phyloP scores from a whole-genome alignment of 139 green algal genomes.

The Chlorella sorokiniana region DNA sequence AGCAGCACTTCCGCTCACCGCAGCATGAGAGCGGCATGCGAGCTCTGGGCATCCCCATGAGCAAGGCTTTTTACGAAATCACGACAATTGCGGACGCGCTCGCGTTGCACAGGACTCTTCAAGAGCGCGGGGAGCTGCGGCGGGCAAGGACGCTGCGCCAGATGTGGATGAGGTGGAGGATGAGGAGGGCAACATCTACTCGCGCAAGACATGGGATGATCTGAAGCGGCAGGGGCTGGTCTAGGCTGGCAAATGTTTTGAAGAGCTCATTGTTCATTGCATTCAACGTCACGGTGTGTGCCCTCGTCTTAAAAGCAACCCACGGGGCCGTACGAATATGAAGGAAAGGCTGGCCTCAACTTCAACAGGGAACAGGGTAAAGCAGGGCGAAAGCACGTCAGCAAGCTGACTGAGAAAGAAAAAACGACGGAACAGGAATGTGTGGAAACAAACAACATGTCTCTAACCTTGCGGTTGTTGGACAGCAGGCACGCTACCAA shows the following conservation, averaged over 20 bases:
- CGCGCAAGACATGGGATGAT: conserved; percentile 86
- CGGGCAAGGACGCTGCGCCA: not conserved
- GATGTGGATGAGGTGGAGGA: conserved; percentile 91
- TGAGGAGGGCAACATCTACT: conserved; percentile 89
- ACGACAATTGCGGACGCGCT: conserved; percentile 90
- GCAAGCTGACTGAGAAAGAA: too few relatives aligned
- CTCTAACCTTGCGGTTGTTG: too few relatives aligned
- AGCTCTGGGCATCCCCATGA: conserved; percentile 92
- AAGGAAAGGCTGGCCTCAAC: too few relatives aligned
- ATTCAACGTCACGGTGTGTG: too few relatives aligned
- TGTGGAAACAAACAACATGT: too few relatives aligned
- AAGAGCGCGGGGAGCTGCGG: conserved; percentile 45
- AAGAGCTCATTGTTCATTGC: not conserved
- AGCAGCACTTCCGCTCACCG: conserved; percentile 97
- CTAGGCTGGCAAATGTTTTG: conserved; percentile 36
- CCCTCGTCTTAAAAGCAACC: too few relatives aligned
- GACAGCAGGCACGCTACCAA: too few relatives aligned
- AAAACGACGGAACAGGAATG: too few relatives aligned
- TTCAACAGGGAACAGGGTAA: too few relatives aligned
- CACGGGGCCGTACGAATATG: too few relatives aligned
- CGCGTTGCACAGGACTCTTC: conserved; percentile 83
- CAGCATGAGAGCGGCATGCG: conserved; percentile 92
- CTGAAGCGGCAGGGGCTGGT: conserved; percentile 89
- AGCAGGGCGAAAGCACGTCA: too few relatives aligned
- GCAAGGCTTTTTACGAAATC: conserved; percentile 61